Evolutionary conservation across 108 stramenopile genomes (phyloP).

Genomic region (Fragilaria radians): DNA sequence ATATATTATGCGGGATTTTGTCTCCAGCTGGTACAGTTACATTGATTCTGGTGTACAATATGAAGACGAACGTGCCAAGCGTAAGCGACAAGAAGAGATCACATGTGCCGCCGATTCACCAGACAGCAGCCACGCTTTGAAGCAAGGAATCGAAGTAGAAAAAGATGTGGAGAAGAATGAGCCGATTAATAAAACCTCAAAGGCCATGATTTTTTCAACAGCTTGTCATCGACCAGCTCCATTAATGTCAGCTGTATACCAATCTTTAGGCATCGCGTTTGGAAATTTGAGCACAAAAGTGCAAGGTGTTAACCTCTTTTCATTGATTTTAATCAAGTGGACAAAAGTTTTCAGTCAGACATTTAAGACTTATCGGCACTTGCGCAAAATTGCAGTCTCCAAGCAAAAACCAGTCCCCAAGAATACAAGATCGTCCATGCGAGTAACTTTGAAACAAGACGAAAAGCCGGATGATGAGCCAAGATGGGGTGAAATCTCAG

Average conservation of each 20-base stretch:
- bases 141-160: not conserved
- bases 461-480: no score
- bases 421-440: no score
- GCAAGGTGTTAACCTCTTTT: conserved; percentile 73
- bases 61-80: conserved; percentile 23
- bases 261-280: conserved; percentile 55
- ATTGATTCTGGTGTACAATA: conserved; percentile 31
- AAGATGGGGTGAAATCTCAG: conserved; percentile 28
- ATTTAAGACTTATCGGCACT: conserved; percentile 52
- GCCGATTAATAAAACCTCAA: conserved; percentile 10
- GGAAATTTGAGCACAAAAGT: conserved; percentile 63
- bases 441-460: no score
- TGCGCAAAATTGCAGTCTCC: conserved; percentile 39
- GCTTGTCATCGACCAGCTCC: conserved; percentile 35
- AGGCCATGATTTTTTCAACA: conserved; percentile 40
- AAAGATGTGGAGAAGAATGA: conserved; percentile 10
- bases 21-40: conserved; percentile 47
- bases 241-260: conserved; percentile 54
- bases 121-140: not conserved
- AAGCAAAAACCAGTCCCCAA: conserved; percentile 24
- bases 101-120: not conserved
- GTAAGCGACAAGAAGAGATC: conserved; percentile 4
- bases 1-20: conserved; percentile 69
- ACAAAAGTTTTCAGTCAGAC: conserved; percentile 62
- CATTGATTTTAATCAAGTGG: conserved; percentile 63